Percentiles rank a stretch among this genome's conserved stretches.
These are phyloP conservation scores for Colletotrichum chrysophilum DNA, from an alignment of 2,329 filamentous ascomycete species.

Conservation along the genomic window DNA sequence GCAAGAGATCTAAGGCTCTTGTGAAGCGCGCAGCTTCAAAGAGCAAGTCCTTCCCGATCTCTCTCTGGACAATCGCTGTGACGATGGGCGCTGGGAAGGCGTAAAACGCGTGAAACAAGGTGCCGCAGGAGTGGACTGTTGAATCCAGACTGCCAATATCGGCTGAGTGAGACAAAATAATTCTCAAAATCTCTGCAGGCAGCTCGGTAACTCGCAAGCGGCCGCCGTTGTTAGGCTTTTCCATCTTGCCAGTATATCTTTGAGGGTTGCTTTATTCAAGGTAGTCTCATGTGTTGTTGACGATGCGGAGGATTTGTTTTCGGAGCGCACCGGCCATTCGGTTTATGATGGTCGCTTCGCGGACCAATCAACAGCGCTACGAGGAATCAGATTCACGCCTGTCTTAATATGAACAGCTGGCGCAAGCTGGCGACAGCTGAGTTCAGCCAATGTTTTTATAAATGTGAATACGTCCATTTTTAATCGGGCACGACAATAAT, in stretches of 20 bases:
- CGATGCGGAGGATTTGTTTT: neutral
- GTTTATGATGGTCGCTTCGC: neutral
- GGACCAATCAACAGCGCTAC: neutral
- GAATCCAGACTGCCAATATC: neutral
- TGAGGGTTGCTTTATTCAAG: neutral
- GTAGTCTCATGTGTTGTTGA: neutral
- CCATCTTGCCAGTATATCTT: neutral
- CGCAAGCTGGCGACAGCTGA: neutral
- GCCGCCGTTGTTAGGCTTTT: neutral
- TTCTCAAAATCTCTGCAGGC: neutral
- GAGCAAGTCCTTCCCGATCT: neutral
- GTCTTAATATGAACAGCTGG: neutral
- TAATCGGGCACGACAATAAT: neutral
- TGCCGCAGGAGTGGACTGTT: neutral
- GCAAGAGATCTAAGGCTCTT: neutral
- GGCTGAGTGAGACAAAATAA: neutral
- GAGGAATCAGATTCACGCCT: neutral
- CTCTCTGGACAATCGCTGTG: neutral
- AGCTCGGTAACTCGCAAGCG: neutral
- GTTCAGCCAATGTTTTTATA: neutral
- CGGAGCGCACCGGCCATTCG: neutral
- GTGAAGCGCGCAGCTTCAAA: neutral
- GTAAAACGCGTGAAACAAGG: neutral
- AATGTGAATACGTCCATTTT: neutral
- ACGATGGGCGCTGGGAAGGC: neutral